Conservation (phyloP, 805 yeast genomes). For the Starmerella stellata region DNA sequence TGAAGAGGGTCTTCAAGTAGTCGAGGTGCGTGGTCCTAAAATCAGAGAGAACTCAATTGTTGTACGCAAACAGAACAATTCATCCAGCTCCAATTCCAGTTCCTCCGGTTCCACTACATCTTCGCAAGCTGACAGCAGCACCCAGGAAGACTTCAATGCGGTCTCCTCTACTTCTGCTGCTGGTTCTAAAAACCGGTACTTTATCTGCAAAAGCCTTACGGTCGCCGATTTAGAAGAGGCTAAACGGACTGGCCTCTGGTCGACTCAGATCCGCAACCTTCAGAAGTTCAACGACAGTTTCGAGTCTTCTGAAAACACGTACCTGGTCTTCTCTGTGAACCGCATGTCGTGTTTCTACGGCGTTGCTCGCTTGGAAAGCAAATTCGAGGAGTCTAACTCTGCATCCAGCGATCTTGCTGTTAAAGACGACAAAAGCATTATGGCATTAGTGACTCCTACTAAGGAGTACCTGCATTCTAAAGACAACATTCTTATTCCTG, state of each 20-base stretch:
- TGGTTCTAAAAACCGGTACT: constrained; percentile 20
- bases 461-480: constrained; percentile 1
- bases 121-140: too few relatives aligned
- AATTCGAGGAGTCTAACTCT: constrained; percentile 9
- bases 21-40: constrained; percentile 19
- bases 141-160: not conserved
- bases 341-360: constrained; percentile 27
- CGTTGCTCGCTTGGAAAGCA: constrained; percentile 25
- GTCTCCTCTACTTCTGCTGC: too few relatives aligned
- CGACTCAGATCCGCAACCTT: constrained; percentile 28
- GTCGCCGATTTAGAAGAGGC: constrained; percentile 25
- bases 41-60: constrained; percentile 23
- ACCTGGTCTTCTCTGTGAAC: constrained; percentile 27
- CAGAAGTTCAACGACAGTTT: constrained; percentile 25
- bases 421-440: not conserved
- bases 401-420: not conserved
- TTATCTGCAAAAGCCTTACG: constrained; percentile 27
- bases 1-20: constrained; percentile 19
- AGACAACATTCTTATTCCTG: constrained; percentile 17
- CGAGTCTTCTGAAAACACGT: constrained; percentile 21
- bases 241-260: constrained; percentile 23
- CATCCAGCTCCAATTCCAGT: not conserved
- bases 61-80: constrained; percentile 15
- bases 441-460: not conserved
- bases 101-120: not conserved